Percentiles rank a stretch among this genome's conserved stretches.
Conservation (phyloP, 768 basidiomycete species). For the Dacryopinax primogenitus region DNA sequence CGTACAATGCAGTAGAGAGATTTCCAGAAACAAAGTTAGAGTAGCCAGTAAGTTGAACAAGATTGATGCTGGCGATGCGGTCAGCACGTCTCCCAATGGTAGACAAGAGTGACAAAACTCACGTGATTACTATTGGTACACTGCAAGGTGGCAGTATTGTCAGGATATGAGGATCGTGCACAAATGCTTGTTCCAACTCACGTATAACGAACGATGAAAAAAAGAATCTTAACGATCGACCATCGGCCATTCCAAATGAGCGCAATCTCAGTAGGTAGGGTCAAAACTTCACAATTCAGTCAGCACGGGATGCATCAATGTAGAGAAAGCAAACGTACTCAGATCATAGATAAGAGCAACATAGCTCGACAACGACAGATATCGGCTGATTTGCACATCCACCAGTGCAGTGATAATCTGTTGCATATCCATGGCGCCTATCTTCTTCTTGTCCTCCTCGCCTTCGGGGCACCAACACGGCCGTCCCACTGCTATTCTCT, state of each 20-base stretch:
- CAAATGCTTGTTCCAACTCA: background rate
- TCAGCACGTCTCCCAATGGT: background rate
- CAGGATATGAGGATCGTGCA: background rate
- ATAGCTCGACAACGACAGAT: slow-evolving; percentile 7
- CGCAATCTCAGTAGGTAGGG: background rate
- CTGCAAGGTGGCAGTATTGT: background rate
- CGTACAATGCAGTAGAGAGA: background rate
- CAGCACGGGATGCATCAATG: background rate
- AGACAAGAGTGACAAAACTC: background rate
- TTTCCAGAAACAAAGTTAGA: background rate
- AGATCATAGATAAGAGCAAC: slow-evolving; percentile 1
- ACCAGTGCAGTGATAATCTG: background rate
- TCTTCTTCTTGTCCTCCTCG: background rate
- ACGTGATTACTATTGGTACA: slow-evolving; percentile 7
- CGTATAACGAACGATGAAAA: slow-evolving; percentile 5
- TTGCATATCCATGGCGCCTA: background rate
- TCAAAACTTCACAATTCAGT: background rate
- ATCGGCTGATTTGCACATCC: slow-evolving; percentile 6
- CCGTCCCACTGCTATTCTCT: background rate
- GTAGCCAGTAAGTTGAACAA: background rate
- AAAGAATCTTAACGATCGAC: slow-evolving; percentile 5
- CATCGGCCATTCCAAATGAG: slow-evolving; percentile 4
- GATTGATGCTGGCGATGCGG: background rate
- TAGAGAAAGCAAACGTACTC: background rate
- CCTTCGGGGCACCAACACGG: background rate